Evolutionary conservation across 176 grass and related monocot genomes (phyloP).

Genomic region (Oropetium thomaeum): DNA sequence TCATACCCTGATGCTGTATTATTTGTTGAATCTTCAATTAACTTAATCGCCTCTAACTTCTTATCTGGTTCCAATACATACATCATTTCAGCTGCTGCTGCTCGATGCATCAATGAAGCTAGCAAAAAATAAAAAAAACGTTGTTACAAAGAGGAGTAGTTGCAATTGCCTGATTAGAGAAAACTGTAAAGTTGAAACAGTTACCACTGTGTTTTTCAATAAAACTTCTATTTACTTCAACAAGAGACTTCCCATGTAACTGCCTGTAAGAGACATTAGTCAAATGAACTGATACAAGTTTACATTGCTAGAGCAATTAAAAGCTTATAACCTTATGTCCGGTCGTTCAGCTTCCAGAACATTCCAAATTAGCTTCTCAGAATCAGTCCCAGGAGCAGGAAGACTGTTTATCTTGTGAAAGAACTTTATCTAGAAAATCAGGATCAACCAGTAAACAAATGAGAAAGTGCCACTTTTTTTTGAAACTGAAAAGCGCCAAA

Average conservation of each 20-base stretch:
- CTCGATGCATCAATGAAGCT: constrained; percentile 85
- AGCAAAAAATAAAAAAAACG: constrained; percentile 17
- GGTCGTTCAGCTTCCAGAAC: constrained; percentile 83
- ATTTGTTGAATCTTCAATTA: constrained; percentile 96
- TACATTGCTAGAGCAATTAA: constrained; percentile 5
- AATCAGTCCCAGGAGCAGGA: constrained; percentile 67
- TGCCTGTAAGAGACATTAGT: constrained; percentile 55
- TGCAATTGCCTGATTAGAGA: constrained; percentile 5
- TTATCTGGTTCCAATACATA: constrained; percentile 77
- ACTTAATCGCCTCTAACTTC: constrained; percentile 73
- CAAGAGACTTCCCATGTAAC: constrained; percentile 77
- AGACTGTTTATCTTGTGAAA: constrained; percentile 79
- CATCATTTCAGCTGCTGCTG: constrained; percentile 91
- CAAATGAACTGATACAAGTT: constrained; percentile 13
- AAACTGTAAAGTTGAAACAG: not conserved
- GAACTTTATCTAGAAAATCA: constrained; percentile 74
- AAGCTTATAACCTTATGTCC: constrained; percentile 68
- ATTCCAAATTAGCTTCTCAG: constrained; percentile 86
- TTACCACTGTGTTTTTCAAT: constrained; percentile 85
- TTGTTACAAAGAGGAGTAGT: not conserved
- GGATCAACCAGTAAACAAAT: constrained; percentile 13
- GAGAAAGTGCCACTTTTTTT: not conserved
- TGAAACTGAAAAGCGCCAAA: too few relatives aligned
- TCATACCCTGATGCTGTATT: constrained; percentile 60
- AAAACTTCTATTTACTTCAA: constrained; percentile 76